phyloP scores from a whole-genome alignment of 2,329 filamentous ascomycete species.

The Colletotrichum sansevieriae region DNA sequence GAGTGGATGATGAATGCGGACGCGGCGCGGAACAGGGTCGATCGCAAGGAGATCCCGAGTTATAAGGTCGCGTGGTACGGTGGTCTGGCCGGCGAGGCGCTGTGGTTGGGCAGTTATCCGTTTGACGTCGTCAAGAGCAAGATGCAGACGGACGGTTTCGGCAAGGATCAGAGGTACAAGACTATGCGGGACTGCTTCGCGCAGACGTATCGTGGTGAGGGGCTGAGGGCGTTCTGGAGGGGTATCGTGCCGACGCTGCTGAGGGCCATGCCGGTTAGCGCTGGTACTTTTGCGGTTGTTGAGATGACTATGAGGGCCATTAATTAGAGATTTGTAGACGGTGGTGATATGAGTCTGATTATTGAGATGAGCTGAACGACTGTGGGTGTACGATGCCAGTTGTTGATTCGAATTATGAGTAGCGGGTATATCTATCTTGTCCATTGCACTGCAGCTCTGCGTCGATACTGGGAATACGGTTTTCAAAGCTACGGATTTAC shows the following conservation, averaged over 20 bases:
- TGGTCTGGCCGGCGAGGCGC: conserved; percentile 90
- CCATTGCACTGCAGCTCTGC: too few relatives aligned
- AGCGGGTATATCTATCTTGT: background rate
- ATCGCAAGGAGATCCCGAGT: conserved; percentile 81
- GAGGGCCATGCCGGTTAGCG: conserved; percentile 96
- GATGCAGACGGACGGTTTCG: conserved; percentile 98
- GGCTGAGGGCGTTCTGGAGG: conserved; percentile 90
- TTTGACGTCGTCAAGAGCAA: conserved; percentile 99
- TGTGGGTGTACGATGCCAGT: background rate
- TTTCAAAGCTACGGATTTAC: too few relatives aligned
- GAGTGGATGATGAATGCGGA: conserved; percentile 97
- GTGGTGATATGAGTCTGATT: background rate
- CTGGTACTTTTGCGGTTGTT: conserved; percentile 94
- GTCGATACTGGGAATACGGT: too few relatives aligned
- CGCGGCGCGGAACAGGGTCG: conserved; percentile 80
- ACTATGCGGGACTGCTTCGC: conserved; percentile 91
- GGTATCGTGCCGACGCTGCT: conserved; percentile 90
- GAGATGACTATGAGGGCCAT: conserved; percentile 76
- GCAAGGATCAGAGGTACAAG: conserved; percentile 76
- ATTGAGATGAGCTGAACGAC: background rate
- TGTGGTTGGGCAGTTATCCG: conserved; percentile 95
- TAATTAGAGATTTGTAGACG: conserved; percentile 49
- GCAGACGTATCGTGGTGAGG: conserved; percentile 83
- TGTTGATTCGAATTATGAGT: too few relatives aligned
- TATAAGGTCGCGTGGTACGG: conserved; percentile 94